Evolutionary conservation across 192 early-diverging fungal species (phyloP).

Genomic region (Backusella westeae): DNA sequence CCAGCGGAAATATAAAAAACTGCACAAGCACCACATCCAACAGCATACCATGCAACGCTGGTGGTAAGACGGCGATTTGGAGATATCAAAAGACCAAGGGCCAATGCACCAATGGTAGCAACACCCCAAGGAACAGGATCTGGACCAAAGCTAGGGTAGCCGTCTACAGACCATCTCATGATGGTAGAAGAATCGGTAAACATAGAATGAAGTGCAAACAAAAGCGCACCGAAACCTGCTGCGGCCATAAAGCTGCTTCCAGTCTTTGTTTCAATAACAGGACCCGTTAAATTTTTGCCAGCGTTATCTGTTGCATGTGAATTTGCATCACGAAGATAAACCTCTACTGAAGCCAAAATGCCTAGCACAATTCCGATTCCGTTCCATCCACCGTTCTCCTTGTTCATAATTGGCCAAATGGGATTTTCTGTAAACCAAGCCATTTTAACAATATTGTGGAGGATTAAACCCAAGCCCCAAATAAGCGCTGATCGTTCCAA

Average conservation of each 20-base stretch:
- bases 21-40: conserved; percentile 53
- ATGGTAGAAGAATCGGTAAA: conserved; percentile 76
- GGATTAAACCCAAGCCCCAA: conserved; percentile 66
- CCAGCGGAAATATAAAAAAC: conserved; percentile 56
- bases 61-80: conserved; percentile 42
- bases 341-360: conserved; percentile 56
- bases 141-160: conserved; percentile 74
- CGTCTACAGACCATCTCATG: conserved; percentile 70
- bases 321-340: conserved; percentile 44
- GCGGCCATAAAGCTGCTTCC: conserved; percentile 50
- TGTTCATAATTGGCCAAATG: conserved; percentile 80
- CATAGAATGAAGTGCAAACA: conserved; percentile 77
- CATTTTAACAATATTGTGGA: conserved; percentile 69
- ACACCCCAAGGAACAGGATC: conserved; percentile 71
- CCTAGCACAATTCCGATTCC: conserved; percentile 59
- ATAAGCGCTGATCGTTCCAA: conserved; percentile 62
- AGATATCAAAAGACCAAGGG: conserved; percentile 53
- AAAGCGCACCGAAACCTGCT: conserved; percentile 59
- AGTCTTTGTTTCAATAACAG: neutral
- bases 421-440: conserved; percentile 80
- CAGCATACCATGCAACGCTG: conserved; percentile 56
- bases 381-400: conserved; percentile 71
- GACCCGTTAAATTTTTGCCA: neutral
- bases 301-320: neutral
- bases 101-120: conserved; percentile 58